Evolutionary conservation across 257 asterid genomes (phyloP).

Genomic region (Thymus mandschuricus): DNA sequence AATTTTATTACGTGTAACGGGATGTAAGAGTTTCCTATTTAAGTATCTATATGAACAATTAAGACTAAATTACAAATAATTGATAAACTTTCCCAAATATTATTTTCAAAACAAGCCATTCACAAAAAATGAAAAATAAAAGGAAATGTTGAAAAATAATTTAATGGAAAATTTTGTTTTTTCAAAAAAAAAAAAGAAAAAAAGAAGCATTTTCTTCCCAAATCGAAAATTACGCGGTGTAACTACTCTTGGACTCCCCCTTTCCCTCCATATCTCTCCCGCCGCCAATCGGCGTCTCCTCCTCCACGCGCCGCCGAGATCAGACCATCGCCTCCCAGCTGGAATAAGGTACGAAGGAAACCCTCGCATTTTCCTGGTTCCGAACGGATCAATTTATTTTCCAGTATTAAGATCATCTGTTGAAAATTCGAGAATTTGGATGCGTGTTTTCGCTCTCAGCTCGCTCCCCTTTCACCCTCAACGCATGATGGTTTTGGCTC

Average conservation of each 20-base stretch:
- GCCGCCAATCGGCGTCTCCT: slow-evolving; percentile 34
- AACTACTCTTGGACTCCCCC: slow-evolving; percentile 20
- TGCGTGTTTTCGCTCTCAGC: background rate
- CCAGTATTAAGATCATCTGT: slow-evolving; percentile 16
- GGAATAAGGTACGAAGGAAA: slow-evolving; percentile 11
- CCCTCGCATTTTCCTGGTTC: slow-evolving; percentile 35
- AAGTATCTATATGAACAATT: too few species aligned
- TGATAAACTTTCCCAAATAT: too few species aligned
- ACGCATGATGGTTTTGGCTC: slow-evolving; percentile 1
- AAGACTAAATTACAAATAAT: too few species aligned
- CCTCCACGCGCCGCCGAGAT: slow-evolving; percentile 40
- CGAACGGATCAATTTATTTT: slow-evolving; percentile 10
- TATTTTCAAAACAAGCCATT: too few species aligned
- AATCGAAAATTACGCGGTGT: background rate
- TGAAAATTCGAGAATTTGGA: slow-evolving; percentile 21
- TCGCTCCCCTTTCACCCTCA: background rate
- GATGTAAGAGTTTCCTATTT: too few species aligned
- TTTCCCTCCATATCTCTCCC: slow-evolving; percentile 23
- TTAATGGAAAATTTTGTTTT: background rate
- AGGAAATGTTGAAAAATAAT: background rate
- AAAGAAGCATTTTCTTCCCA: background rate
- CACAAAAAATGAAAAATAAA: background rate
- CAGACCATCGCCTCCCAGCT: slow-evolving; percentile 5
- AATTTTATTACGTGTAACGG: too few species aligned
- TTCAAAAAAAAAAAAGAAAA: too few species aligned